These are phyloP conservation scores for Aphanomyces cochlioides DNA, from an alignment of 352 stramenopile species.

Conservation along the genomic window DNA sequence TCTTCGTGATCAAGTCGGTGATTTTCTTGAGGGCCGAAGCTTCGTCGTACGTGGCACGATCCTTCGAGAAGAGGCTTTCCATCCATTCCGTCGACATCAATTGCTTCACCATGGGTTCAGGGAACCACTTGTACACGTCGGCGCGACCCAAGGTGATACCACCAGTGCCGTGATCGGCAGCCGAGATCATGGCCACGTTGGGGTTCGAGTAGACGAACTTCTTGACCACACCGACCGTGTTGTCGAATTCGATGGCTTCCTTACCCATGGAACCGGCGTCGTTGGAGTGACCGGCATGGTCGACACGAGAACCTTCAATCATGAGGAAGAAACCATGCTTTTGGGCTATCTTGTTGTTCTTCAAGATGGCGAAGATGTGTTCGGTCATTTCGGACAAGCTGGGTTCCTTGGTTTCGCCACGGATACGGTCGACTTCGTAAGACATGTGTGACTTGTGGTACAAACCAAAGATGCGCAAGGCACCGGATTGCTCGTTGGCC, in stretches of 20 bases:
- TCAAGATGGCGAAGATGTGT: constrained; percentile 51
- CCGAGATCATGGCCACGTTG: constrained; percentile 57
- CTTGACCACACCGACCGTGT: constrained; percentile 60
- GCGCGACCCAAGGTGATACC: constrained; percentile 53
- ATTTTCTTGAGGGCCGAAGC: constrained; percentile 37
- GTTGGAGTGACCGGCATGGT: constrained; percentile 64
- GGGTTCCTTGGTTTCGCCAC: constrained; percentile 42
- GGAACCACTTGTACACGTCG: constrained; percentile 50
- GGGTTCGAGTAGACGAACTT: constrained; percentile 46
- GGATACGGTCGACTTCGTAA: constrained; percentile 59
- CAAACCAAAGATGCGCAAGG: constrained; percentile 54
- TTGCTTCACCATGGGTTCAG: constrained; percentile 45
- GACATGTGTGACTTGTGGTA: constrained; percentile 56
- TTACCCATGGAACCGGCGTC: constrained; percentile 63
- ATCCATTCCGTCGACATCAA: constrained; percentile 63
- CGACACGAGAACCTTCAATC: constrained; percentile 69
- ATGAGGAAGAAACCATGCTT: constrained; percentile 75
- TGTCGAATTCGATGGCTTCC: constrained; percentile 66
- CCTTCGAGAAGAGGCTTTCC: constrained; percentile 38
- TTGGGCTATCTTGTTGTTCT: constrained; percentile 64
- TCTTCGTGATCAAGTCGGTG: constrained; percentile 45
- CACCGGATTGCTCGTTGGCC: constrained; percentile 44
- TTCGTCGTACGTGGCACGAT: constrained; percentile 41
- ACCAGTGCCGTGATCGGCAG: constrained; percentile 60
- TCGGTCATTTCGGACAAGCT: constrained; percentile 64